Evolutionary conservation across 1,139 yeast genomes (phyloP).

Genomic region (Debaryomyces udenii): DNA sequence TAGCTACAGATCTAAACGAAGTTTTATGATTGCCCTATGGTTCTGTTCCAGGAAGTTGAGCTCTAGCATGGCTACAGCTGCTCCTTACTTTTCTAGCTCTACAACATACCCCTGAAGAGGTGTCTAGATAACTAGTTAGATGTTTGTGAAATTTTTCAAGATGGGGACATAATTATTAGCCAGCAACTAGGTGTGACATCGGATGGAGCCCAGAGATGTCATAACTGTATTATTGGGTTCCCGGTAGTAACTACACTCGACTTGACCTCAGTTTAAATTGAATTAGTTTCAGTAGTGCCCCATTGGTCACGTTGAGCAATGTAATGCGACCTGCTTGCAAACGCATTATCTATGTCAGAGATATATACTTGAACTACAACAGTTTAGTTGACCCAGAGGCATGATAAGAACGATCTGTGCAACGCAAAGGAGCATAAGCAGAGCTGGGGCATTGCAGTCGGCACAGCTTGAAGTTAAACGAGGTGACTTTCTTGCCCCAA

Average conservation of each 20-base stretch:
- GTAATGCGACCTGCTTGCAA: slow-evolving; percentile 5
- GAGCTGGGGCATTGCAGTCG: no score
- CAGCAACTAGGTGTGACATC: neutral
- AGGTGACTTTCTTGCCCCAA: neutral
- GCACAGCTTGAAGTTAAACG: no score
- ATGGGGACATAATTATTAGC: slow-evolving; percentile 5
- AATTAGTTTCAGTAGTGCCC: neutral
- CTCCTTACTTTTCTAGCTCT: no score
- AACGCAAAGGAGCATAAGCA: neutral
- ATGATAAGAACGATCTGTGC: neutral
- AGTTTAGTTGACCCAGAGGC: neutral
- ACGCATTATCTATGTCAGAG: no score
- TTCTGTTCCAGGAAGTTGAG: no score
- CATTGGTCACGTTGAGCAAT: slow-evolving; percentile 10
- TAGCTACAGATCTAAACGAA: no score
- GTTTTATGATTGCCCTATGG: no score
- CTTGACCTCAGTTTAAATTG: no score
- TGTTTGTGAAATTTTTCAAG: slow-evolving; percentile 1
- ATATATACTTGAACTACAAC: no score
- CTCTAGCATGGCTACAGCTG: no score
- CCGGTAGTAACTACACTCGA: neutral
- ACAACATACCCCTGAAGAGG: no score
- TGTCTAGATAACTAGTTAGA: neutral
- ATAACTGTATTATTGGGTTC: no score
- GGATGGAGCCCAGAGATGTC: neutral